Evolutionary conservation across 768 basidiomycete genomes (phyloP).

Genomic region (Phlegmacium glaucopus): DNA sequence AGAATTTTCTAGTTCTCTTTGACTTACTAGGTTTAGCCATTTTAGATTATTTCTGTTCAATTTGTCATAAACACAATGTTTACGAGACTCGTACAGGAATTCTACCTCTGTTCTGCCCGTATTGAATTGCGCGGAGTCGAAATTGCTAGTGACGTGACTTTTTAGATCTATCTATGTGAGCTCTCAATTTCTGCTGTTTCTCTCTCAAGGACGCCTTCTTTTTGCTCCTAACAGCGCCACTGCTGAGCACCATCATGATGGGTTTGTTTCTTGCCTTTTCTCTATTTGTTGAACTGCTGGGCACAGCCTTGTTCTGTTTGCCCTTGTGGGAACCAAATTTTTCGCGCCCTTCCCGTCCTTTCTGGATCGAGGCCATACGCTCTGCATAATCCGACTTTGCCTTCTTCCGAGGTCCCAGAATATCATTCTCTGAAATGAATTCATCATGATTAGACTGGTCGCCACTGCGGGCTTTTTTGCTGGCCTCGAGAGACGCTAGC

Average conservation of each 20-base stretch:
- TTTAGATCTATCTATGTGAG: conserved; percentile 72
- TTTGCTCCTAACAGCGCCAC: conserved; percentile 73
- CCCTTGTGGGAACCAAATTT: conserved; percentile 89
- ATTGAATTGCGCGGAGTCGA: no score
- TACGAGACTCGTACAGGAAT: no score
- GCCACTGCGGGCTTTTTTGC: conserved; percentile 49
- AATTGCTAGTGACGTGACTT: conserved; percentile 33
- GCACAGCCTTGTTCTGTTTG: conserved; percentile 81
- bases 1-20: neutral
- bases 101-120: no score
- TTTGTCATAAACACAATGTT: neutral
- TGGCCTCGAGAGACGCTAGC: conserved; percentile 74
- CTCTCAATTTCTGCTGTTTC: conserved; percentile 75
- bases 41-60: no score
- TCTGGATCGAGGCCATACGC: conserved; percentile 86
- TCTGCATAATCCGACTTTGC: conserved; percentile 91
- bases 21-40: no score
- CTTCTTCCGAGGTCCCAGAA: conserved; percentile 92
- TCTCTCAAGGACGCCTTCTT: conserved; percentile 80
- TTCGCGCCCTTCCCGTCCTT: conserved; percentile 92
- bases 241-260: conserved; percentile 89
- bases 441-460: conserved; percentile 42
- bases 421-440: conserved; percentile 88
- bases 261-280: conserved; percentile 95
- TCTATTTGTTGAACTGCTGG: conserved; percentile 86